Conservation (phyloP, 2,329 filamentous ascomycete genomes). For the Fusarium agapanthi region DNA sequence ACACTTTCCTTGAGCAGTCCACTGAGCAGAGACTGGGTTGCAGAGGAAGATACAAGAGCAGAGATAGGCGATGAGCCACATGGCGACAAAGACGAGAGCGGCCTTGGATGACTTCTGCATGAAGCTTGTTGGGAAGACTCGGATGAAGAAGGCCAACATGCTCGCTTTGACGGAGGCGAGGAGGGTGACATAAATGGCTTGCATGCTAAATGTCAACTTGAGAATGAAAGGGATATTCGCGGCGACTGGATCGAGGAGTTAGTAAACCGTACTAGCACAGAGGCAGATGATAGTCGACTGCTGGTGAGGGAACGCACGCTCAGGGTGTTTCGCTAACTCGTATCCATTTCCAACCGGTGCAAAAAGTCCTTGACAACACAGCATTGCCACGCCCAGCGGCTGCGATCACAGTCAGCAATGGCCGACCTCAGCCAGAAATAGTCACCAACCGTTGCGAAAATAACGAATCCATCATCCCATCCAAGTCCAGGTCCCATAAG, state of each 20-base stretch:
- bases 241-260: background rate
- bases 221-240: constrained; percentile 41
- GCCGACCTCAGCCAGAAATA: no score
- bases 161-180: constrained; percentile 41
- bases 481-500: constrained; percentile 46
- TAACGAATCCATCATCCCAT: constrained; percentile 45
- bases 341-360: constrained; percentile 41
- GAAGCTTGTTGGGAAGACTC: constrained; percentile 39
- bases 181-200: constrained; percentile 38
- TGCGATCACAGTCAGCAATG: constrained; percentile 16
- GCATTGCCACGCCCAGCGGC: constrained; percentile 41
- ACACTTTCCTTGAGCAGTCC: constrained; percentile 48
- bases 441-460: constrained; percentile 38
- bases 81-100: constrained; percentile 48
- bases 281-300: background rate
- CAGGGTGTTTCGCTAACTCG: constrained; percentile 13
- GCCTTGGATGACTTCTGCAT: constrained; percentile 42
- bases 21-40: constrained; percentile 54
- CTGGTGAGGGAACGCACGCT: constrained; percentile 24
- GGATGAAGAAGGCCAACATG: constrained; percentile 43
- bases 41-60: constrained; percentile 56
- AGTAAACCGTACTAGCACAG: background rate
- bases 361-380: constrained; percentile 42
- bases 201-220: constrained; percentile 42
- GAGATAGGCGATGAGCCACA: constrained; percentile 55